Conservation (phyloP, 306 rosid genomes). For the Hylodesmum podocarpum region DNA sequence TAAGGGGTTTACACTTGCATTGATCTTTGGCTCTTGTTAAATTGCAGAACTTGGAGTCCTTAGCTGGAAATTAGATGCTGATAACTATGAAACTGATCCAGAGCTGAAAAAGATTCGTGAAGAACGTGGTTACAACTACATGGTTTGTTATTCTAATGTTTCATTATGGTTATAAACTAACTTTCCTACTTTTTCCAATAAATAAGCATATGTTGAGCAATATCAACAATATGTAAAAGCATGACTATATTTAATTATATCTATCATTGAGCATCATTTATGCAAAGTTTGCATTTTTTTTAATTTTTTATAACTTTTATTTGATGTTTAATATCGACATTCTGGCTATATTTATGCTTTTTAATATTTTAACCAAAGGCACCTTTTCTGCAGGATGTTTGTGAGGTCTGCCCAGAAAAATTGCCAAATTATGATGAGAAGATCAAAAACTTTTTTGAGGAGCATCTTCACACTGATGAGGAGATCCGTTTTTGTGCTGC, state of each 20-base stretch:
- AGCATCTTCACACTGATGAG: slow-evolving; percentile 96
- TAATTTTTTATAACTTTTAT: background rate
- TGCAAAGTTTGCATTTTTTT: background rate
- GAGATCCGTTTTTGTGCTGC: slow-evolving; percentile 88
- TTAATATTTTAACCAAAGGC: slow-evolving; percentile 19
- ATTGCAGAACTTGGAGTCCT: slow-evolving; percentile 95
- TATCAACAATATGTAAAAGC: background rate
- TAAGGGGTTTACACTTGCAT: background rate
- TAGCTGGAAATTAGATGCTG: slow-evolving; percentile 90
- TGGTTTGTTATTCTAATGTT: slow-evolving; percentile 48
- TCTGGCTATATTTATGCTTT: slow-evolving; percentile 1
- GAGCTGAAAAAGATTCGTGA: slow-evolving; percentile 89
- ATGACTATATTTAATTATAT: background rate
- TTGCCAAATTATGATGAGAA: slow-evolving; percentile 94
- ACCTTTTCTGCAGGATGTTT: slow-evolving; percentile 67
- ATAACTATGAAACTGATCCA: slow-evolving; percentile 79
- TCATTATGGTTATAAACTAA: background rate
- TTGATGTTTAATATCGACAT: background rate
- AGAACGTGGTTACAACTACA: slow-evolving; percentile 87
- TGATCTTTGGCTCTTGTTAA: slow-evolving; percentile 3
- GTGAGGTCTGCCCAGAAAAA: slow-evolving; percentile 92
- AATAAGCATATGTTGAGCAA: background rate
- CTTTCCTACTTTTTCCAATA: background rate
- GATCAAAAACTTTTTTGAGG: slow-evolving; percentile 85
- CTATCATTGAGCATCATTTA: background rate